phyloP scores from a whole-genome alignment of 768 basidiomycete genomes.

The Leccinum subgranulosum region DNA sequence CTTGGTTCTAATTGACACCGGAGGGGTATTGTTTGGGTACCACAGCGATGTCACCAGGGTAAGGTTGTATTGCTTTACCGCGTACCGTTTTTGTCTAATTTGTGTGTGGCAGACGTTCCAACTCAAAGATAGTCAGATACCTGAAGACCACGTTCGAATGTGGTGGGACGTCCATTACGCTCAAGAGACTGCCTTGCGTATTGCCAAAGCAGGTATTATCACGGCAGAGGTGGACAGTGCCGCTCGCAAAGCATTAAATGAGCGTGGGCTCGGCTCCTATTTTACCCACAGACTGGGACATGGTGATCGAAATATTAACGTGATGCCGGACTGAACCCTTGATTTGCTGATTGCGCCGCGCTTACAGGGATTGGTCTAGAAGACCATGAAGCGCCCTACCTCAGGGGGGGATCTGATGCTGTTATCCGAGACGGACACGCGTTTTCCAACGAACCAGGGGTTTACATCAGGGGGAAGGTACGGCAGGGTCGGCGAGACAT shows the following conservation, averaged over 20 bases:
- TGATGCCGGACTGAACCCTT: conserved; percentile 9
- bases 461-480: conserved; percentile 70
- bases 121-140: conserved; percentile 53
- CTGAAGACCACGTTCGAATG: conserved; percentile 46
- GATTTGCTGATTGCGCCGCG: conserved; percentile 8
- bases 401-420: conserved; percentile 64
- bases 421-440: conserved; percentile 61
- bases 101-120: conserved; percentile 53
- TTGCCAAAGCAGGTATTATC: conserved; percentile 45
- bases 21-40: conserved; percentile 71
- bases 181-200: conserved; percentile 51
- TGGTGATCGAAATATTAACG: conserved; percentile 41
- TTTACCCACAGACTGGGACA: conserved; percentile 85
- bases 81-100: neutral
- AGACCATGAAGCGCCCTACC: conserved; percentile 78
- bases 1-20: conserved; percentile 73
- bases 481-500: neutral
- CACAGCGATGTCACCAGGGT: conserved; percentile 78
- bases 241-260: conserved; percentile 51
- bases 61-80: conserved; percentile 16
- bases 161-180: conserved; percentile 69
- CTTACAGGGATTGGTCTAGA: conserved; percentile 75
- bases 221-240: conserved; percentile 58
- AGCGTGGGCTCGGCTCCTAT: conserved; percentile 45
- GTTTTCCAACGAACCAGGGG: conserved; percentile 80